Conservation (phyloP, 148 eudicot species). For the Rhododendron vialii region DNA sequence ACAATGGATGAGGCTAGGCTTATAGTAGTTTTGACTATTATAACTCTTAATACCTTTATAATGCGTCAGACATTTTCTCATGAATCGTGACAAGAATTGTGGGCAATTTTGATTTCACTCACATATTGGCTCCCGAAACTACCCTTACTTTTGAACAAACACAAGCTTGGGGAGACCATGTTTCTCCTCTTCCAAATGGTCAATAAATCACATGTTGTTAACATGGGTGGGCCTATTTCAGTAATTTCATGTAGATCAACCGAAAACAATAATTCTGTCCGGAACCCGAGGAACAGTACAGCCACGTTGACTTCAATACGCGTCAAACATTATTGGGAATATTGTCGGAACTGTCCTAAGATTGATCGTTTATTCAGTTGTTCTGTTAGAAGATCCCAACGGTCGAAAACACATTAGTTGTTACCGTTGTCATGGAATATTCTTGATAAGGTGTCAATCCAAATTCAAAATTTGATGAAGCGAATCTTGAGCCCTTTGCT, state of each 20-base stretch:
- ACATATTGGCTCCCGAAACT: not conserved
- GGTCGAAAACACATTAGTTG: not conserved
- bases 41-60: not conserved
- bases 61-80: not conserved
- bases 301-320: not conserved
- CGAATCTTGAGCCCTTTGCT: not conserved
- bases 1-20: not conserved
- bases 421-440: not conserved
- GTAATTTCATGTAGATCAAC: not conserved
- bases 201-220: not conserved
- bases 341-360: not conserved
- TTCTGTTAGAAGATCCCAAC: not conserved
- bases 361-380: not conserved
- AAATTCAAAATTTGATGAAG: not conserved
- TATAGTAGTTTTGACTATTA: not conserved
- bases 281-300: not conserved
- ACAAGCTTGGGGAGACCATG: not conserved
- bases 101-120: not conserved
- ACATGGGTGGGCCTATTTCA: not conserved
- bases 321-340: not conserved
- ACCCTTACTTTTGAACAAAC: not conserved
- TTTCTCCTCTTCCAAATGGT: not conserved
- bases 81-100: not conserved
- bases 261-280: not conserved
- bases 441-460: not conserved